Percentiles rank a stretch among this genome's conserved stretches.
phyloP scores from a whole-genome alignment of 176 grass and related monocot species.

The Ananas comosus region DNA sequence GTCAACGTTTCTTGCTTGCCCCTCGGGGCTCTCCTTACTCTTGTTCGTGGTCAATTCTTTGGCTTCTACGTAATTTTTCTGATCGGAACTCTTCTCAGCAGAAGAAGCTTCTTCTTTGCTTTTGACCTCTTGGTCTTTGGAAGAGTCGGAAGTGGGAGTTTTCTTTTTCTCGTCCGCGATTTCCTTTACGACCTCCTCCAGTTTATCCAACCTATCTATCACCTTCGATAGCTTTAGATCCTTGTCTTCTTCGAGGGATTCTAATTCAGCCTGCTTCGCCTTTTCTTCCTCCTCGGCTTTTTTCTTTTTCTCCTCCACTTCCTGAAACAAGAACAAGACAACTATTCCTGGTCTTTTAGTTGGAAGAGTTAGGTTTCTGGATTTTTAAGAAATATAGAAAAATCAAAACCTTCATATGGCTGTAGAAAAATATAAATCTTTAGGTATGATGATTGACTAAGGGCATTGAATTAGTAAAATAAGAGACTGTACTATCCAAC shows the following conservation, averaged over 20 bases:
- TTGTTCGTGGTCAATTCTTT: neutral
- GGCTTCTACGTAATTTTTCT: neutral
- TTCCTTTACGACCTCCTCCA: constrained; percentile 59
- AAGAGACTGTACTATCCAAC: no score
- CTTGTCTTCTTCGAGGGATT: constrained; percentile 44
- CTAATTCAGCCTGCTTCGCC: constrained; percentile 48
- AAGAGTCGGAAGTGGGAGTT: constrained; percentile 15
- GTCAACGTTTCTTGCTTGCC: neutral
- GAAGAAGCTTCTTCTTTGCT: neutral
- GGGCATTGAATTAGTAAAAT: no score
- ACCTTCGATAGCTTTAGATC: constrained; percentile 47
- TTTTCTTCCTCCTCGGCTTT: constrained; percentile 47
- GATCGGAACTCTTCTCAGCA: constrained; percentile 7
- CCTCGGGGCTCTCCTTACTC: constrained; percentile 3
- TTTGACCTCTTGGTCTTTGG: constrained; percentile 8
- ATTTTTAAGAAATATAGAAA: no score
- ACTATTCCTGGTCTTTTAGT: neutral
- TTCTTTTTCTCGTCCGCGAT: constrained; percentile 52
- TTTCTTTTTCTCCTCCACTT: constrained; percentile 66
- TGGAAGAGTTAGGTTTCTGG: neutral
- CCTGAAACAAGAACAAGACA: constrained; percentile 36
- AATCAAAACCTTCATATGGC: no score
- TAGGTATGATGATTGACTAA: no score
- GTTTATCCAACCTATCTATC: constrained; percentile 53
- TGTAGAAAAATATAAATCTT: no score